Evolutionary conservation across 345 rosid species (phyloP).

Genomic region (Excoecaria cochinchinensis): DNA sequence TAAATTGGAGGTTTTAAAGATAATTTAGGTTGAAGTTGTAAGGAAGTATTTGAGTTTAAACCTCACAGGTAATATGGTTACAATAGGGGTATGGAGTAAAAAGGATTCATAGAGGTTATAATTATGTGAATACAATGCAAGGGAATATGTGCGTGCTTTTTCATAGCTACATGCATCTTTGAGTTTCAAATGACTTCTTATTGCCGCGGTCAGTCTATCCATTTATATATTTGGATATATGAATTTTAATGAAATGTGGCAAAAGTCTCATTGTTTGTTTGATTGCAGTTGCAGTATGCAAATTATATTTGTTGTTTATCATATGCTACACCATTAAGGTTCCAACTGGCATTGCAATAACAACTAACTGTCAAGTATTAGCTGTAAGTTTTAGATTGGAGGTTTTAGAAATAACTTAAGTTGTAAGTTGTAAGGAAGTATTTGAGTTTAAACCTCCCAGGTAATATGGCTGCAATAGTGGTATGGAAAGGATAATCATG

Average conservation of each 20-base stretch:
- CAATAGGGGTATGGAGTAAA: neutral
- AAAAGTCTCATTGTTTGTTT: neutral
- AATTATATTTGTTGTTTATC: neutral
- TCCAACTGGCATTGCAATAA: neutral
- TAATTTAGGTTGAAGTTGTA: neutral
- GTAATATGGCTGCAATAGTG: neutral
- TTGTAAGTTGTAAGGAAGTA: neutral
- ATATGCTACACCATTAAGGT: neutral
- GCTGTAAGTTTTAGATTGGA: neutral
- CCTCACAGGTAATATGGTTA: neutral
- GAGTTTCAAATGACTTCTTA: too few species aligned
- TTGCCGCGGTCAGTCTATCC: too few species aligned
- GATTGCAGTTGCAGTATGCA: neutral
- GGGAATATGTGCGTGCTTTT: too few species aligned
- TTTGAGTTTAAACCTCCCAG: neutral
- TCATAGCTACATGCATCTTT: too few species aligned
- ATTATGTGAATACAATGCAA: too few species aligned
- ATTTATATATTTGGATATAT: too few species aligned
- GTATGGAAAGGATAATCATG: neutral
- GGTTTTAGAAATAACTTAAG: neutral
- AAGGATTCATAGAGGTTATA: neutral
- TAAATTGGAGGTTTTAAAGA: neutral
- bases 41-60: neutral
- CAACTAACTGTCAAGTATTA: neutral
- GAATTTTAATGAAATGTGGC: neutral